Base-by-base conservation (phyloP, 805 yeast species). In the Yarrowia yakushimensis region DNA sequence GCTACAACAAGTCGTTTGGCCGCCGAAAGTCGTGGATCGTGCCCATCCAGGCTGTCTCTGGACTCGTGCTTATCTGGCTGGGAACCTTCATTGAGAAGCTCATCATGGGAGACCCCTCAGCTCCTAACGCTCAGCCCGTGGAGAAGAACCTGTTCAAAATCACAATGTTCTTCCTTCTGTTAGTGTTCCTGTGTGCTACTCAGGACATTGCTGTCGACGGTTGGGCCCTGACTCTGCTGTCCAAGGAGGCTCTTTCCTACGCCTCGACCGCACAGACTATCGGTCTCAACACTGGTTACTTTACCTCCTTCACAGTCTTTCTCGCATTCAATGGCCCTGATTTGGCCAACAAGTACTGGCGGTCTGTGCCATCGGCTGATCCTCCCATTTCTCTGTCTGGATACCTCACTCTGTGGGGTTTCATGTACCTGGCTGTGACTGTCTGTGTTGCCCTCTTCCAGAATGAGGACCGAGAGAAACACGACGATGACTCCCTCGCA, bases 151-250 rank as follows among this genome's bases (percentile, higher is more conserved):
- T 90, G 64, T 69, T 76, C 13, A 71, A 74, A 2, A 82, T 94
- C 65, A 90, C 98, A 0, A 67, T 78, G 55, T 79, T 84, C 63
- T 94, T 94, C 74, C 88, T 92, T 69, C 66, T 84, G 22, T 77
- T 94, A 64, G 94, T 94, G 31, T 82, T 93, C 63, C 79, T 92
- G 64, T 92, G 97, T 76, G 97, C 98, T 0, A 93, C 99, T 0
- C 99, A 94, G 74, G 99, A 94, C 72, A 94, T 94, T 63, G 98
- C 99, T 0, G 99, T 94, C 22, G 99, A 94, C 76, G 98, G 99
- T 11, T 94, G 99, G 99, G 97, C 98, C 0, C 77, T 94, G 70
- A 94, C 97, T 1, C 84, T 93, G 39, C 78, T 94, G 60, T 84
- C 92, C 17, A 85, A 85, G 25, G 83, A 82, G 27, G 87, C 96